Conservation (phyloP, 2,329 filamentous ascomycete species). For the Venturia carpophila region DNA sequence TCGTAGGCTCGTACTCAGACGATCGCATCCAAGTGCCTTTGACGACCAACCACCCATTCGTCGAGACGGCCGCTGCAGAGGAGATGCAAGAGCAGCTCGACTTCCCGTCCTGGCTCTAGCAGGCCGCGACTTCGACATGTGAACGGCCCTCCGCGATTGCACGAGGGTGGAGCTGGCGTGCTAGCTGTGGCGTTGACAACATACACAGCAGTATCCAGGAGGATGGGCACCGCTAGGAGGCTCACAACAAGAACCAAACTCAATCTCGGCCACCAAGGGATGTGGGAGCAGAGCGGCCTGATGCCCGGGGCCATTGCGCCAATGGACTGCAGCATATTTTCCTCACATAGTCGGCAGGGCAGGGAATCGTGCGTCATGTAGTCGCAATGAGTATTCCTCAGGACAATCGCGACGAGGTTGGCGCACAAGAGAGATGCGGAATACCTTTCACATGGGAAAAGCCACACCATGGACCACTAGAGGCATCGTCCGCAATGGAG, state of each 20-base stretch:
- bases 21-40: no score
- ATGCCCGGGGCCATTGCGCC: not conserved
- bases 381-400: not conserved
- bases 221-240: not conserved
- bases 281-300: not conserved
- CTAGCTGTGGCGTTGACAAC: slow-evolving; percentile 1
- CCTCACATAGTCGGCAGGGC: not conserved
- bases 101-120: no score
- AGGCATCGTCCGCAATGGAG: not conserved
- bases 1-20: no score
- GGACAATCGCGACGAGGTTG: not conserved
- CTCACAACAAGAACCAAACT: not conserved
- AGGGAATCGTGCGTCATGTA: not conserved
- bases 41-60: no score
- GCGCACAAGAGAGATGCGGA: not conserved
- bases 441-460: not conserved
- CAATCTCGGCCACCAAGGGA: not conserved
- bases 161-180: no score
- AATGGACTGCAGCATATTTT: not conserved
- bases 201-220: not conserved
- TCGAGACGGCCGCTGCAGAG: no score
- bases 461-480: not conserved
- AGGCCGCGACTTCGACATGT: not conserved
- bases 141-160: no score
- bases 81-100: no score